Evolutionary conservation across 257 asterid genomes (phyloP).

Genomic region (Knoxia roxburghii): DNA sequence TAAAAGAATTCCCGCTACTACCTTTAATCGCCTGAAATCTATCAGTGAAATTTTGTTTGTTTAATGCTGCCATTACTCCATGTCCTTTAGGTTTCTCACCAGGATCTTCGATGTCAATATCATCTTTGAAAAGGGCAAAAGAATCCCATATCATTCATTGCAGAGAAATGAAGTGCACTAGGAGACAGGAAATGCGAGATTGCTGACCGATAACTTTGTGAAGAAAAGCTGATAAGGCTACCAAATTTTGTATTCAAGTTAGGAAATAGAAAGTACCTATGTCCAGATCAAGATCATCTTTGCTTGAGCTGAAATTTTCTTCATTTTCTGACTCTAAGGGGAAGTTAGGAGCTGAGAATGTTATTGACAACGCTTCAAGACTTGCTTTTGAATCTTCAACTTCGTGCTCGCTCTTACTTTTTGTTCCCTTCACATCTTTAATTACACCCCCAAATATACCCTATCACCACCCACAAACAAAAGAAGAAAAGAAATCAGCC

Average conservation of each 20-base stretch:
- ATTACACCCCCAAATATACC: conserved; percentile 69
- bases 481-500: conserved; percentile 1
- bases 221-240: not conserved
- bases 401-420: conserved; percentile 42
- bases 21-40: conserved; percentile 81
- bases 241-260: not conserved
- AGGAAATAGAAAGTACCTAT: conserved; percentile 44
- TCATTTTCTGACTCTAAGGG: conserved; percentile 39
- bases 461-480: conserved; percentile 22
- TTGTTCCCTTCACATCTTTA: conserved; percentile 58
- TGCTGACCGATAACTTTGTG: not conserved
- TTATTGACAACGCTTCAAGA: conserved; percentile 45
- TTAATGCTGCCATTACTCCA: conserved; percentile 58
- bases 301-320: conserved; percentile 30
- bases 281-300: conserved; percentile 54
- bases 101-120: conserved; percentile 74
- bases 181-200: not conserved
- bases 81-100: conserved; percentile 64
- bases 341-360: conserved; percentile 62
- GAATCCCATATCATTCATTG: not conserved
- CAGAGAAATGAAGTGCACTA: not conserved
- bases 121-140: conserved; percentile 40
- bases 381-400: conserved; percentile 44
- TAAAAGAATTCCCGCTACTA: not conserved
- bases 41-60: conserved; percentile 58